A percentile compares a stretch with the other conserved stretches of the same genome.
These are phyloP conservation scores for Podila epicladia DNA, from an alignment of 192 early-diverging fungal genomes.

Conservation along the genomic window DNA sequence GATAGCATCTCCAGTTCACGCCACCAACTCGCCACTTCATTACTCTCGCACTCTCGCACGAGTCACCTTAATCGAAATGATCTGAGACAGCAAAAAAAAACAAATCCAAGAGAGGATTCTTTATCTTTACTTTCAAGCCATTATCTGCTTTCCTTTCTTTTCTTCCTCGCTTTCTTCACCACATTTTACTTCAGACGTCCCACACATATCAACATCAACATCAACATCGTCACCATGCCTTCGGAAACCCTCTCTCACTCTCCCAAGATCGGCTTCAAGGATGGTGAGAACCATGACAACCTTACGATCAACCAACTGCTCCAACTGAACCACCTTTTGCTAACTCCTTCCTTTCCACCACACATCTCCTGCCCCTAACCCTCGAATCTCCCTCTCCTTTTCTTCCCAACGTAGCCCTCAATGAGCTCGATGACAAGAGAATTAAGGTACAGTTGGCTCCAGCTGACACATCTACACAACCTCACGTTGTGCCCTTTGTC, in stretches of 20 bases:
- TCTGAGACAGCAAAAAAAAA: not conserved
- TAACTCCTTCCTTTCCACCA: not conserved
- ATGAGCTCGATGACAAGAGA: slow-evolving; percentile 93
- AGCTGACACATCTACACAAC: not conserved
- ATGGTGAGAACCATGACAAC: slow-evolving; percentile 12
- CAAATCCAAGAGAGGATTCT: not conserved
- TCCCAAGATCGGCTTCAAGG: slow-evolving; percentile 47
- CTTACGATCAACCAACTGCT: not conserved
- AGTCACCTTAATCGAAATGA: not conserved
- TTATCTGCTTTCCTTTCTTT: slow-evolving; percentile 2
- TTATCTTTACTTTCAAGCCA: not conserved
- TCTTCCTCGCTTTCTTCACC: not conserved
- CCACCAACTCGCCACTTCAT: not conserved
- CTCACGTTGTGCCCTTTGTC: not conserved
- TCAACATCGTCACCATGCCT: slow-evolving; percentile 17
- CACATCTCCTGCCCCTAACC: not conserved
- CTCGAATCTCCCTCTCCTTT: not conserved
- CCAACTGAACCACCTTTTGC: not conserved
- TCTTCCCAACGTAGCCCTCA: slow-evolving; percentile 65
- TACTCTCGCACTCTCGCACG: not conserved
- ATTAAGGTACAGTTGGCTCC: slow-evolving; percentile 56
- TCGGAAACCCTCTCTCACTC: slow-evolving; percentile 4
- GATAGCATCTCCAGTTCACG: not conserved
- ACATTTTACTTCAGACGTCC: not conserved
- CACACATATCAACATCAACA: not conserved